Evolutionary conservation across 2,329 filamentous ascomycete genomes (phyloP), one percentile per base, ranked within the genome.

Genomic region (Botrytis medusae): DNA sequence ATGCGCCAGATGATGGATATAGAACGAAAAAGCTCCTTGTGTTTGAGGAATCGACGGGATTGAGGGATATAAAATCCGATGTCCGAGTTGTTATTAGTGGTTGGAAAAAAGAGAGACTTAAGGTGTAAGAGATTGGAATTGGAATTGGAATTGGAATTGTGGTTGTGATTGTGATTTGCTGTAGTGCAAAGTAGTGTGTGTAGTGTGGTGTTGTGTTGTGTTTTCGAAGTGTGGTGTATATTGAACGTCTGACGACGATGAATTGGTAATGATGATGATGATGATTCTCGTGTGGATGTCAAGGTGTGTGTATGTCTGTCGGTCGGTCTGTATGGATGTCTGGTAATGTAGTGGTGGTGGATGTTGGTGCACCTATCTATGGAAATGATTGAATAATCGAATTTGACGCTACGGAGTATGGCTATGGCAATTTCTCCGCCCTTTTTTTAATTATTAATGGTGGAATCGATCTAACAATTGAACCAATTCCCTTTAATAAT

Each of bases 311-410:
- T 20, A 37, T 32, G 12, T 37, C 22, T 51, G 34, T 46, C 63
- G 37, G 46, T 65, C 48, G 29, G 61, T 67, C 29, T 65, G 42
- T 34, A 22, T 37, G 48, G 25, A n/a, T 51, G 25, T n/a, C 14
- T 7, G 46, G 48, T n/a, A 51, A 16, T 51, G 48, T 22, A 42
- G 20, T 34, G 63, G n/a, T 22, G 62, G 20, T 32, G 62, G 25
- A 37, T 32, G 25, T 65, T 65, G 12, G 44, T 65, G 29, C n/a
- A 51, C 22, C 63, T 65, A 48, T 48, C 63, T 65, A 48, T 48
- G 29, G 37, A 65, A 51, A 65, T 65, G 63, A 65, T 22, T 48
- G 63, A 67, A 54, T 54, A 25, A 37, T 67, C 44, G 44, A 67
- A 37, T 51, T 51, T 37, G 44, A 67, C 44, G 32, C 44, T 67